These are phyloP conservation scores for Moelleriella libera DNA, from an alignment of 2,329 filamentous ascomycete species.

Conservation along the genomic window DNA sequence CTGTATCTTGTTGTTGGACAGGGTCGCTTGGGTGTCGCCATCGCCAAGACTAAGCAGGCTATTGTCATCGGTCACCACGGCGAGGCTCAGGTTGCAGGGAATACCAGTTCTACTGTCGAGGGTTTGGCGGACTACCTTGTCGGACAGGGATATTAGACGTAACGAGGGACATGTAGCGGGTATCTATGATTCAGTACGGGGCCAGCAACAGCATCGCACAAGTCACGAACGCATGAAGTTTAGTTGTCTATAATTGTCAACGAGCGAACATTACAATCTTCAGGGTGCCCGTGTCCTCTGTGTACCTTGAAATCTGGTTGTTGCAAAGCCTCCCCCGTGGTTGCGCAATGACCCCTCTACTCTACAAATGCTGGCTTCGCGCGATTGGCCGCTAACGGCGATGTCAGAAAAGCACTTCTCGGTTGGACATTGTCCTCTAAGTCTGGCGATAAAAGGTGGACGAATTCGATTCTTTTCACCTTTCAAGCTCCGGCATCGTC, in stretches of 20 bases:
- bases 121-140: slow-evolving; percentile 79
- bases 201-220: slow-evolving; percentile 1
- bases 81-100: slow-evolving; percentile 58
- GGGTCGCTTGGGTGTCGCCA: slow-evolving; percentile 67
- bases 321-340: too few relatives aligned
- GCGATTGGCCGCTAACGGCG: too few relatives aligned
- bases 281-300: too few relatives aligned
- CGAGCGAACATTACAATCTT: not conserved
- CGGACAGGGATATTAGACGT: slow-evolving; percentile 52
- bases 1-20: slow-evolving; percentile 11
- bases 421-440: too few relatives aligned
- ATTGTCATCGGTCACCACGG: slow-evolving; percentile 81
- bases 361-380: too few relatives aligned
- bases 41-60: slow-evolving; percentile 78
- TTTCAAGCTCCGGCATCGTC: too few relatives aligned
- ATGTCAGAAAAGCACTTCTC: too few relatives aligned
- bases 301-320: too few relatives aligned
- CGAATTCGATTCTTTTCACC: too few relatives aligned
- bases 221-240: slow-evolving; percentile 3
- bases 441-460: too few relatives aligned
- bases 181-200: slow-evolving; percentile 1
- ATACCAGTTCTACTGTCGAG: slow-evolving; percentile 67
- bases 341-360: too few relatives aligned
- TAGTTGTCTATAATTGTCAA: slow-evolving; percentile 3
- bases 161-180: slow-evolving; percentile 3